phyloP scores from a whole-genome alignment of 208 protist genomes.

The Leishmania aethiopica region DNA sequence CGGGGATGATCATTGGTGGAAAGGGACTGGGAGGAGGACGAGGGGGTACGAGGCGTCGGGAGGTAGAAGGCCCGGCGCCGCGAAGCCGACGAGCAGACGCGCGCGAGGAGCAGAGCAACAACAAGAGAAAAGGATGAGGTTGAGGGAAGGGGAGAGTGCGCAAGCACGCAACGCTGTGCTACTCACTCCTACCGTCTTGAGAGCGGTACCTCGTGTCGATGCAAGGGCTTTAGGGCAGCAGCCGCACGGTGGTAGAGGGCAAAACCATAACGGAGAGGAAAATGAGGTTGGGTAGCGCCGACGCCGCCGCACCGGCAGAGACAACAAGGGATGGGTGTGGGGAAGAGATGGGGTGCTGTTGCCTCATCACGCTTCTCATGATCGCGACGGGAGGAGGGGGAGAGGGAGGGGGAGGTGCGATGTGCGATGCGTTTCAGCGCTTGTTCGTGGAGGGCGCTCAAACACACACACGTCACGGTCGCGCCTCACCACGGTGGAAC shows the following conservation, averaged over 20 bases:
- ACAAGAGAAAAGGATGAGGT: background rate
- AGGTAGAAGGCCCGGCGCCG: background rate
- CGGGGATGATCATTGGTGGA: constrained; percentile 98
- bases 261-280: background rate
- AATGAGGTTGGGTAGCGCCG: background rate
- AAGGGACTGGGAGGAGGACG: constrained; percentile 3
- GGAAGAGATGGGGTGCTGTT: too few relatives aligned
- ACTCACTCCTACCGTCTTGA: background rate
- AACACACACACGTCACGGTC: background rate
- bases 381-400: background rate
- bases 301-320: background rate
- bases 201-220: background rate
- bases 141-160: constrained; percentile 8
- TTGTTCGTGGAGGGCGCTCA: background rate
- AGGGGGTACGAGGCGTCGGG: background rate
- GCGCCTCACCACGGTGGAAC: background rate
- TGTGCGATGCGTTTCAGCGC: background rate
- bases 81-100: background rate
- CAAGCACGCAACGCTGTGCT: background rate
- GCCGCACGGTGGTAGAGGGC: background rate
- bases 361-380: too few relatives aligned
- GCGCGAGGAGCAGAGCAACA: background rate
- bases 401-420: background rate
- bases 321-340: background rate
- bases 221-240: background rate